Conservation (phyloP, 257 asterid species). For the Przewalskia tangutica region DNA sequence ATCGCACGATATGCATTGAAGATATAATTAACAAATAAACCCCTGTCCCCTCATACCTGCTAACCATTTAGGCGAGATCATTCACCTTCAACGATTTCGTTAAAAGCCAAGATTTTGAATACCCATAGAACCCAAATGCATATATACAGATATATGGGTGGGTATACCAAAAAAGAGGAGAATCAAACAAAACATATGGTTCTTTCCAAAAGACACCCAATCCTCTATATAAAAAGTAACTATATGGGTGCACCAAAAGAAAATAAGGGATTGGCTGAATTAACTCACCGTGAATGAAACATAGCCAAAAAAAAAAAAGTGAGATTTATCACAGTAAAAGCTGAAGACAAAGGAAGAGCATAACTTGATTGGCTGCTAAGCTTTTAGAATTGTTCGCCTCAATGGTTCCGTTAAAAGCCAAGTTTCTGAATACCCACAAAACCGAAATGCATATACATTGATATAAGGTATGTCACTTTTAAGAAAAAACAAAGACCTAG, state of each 20-base stretch:
- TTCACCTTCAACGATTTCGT: background rate
- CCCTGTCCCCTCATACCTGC: background rate
- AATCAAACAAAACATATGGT: too few species aligned
- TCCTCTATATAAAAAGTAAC: too few species aligned
- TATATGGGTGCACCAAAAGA: too few species aligned
- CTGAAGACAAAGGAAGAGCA: background rate
- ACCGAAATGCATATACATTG: background rate
- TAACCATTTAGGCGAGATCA: background rate
- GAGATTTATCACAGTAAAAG: background rate
- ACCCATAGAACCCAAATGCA: background rate
- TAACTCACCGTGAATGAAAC: too few species aligned
- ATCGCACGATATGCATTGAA: background rate
- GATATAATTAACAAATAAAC: background rate
- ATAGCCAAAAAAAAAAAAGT: too few species aligned
- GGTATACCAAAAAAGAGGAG: too few species aligned
- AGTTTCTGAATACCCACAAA: background rate
- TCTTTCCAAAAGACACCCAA: too few species aligned
- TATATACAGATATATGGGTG: too few species aligned
- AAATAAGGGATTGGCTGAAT: too few species aligned
- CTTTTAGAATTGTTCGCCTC: background rate
- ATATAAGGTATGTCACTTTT: too few species aligned
- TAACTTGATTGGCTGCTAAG: background rate
- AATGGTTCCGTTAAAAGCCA: background rate
- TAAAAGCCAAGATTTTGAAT: background rate
- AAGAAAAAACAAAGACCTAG: too few species aligned